These are phyloP conservation scores for Benincasa hispida DNA, from an alignment of 306 rosid species.

Conservation along the genomic window DNA sequence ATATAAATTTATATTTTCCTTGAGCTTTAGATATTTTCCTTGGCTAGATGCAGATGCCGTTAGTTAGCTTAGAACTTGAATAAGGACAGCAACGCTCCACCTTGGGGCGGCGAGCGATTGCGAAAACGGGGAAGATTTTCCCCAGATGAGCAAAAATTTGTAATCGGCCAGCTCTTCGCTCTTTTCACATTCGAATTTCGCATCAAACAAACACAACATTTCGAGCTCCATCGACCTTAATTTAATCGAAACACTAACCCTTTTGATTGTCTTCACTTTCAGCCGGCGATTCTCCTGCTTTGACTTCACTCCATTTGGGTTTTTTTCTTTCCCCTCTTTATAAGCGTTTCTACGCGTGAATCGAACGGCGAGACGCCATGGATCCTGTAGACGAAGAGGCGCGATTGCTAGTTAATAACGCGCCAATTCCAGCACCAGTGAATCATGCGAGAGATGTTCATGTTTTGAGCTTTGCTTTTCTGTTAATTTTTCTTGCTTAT, in stretches of 20 bases:
- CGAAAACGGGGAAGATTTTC: not conserved
- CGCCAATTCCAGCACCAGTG: constrained; percentile 7
- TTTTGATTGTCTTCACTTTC: constrained; percentile 20
- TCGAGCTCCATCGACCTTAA: not conserved
- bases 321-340: not conserved
- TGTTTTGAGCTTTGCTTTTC: constrained; percentile 51
- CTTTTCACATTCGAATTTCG: not conserved
- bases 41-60: not conserved
- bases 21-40: too few relatives aligned
- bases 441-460: constrained; percentile 50
- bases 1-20: too few relatives aligned
- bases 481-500: constrained; percentile 65
- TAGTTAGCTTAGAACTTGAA: not conserved
- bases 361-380: constrained; percentile 22
- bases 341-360: not conserved
- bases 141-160: not conserved
- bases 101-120: not conserved
- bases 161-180: not conserved
- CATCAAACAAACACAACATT: not conserved
- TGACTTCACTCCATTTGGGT: not conserved
- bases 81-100: not conserved
- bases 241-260: not conserved
- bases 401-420: constrained; percentile 28
- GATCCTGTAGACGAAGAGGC: constrained; percentile 44
- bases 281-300: constrained; percentile 32